Percentiles rank a stretch among this genome's conserved stretches.
Conservation (phyloP, 345 rosid species). For the Limnanthes douglasii region DNA sequence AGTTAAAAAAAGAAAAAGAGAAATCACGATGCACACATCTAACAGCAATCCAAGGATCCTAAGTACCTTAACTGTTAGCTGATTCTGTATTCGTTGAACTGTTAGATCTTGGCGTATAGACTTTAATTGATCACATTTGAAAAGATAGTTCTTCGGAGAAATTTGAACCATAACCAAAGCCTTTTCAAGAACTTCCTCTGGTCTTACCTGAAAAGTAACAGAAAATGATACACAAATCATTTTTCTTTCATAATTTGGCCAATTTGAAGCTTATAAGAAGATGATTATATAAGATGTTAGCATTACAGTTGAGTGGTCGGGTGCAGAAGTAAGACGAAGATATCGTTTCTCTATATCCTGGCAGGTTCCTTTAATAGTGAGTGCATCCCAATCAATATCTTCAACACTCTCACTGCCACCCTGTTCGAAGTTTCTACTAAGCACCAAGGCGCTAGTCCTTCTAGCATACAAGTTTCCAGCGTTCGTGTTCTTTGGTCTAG, state of each 20-base stretch:
- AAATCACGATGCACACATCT: no score
- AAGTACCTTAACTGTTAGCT: conserved; percentile 80
- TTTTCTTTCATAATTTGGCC: conserved; percentile 3
- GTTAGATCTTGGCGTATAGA: conserved; percentile 99
- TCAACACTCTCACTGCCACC: conserved; percentile 84
- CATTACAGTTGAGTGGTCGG: conserved; percentile 86
- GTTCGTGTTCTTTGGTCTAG: conserved; percentile 51
- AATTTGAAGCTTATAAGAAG: conserved; percentile 3
- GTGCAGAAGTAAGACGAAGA: conserved; percentile 98
- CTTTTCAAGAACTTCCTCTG: conserved; percentile 90
- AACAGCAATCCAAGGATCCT: no score
- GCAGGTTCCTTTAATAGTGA: conserved; percentile 90
- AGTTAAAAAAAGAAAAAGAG: no score
- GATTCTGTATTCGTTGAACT: conserved; percentile 81
- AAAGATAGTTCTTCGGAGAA: conserved; percentile 86
- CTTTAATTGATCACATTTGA: conserved; percentile 93
- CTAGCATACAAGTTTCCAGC: conserved; percentile 46
- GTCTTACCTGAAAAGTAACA: conserved; percentile 60
- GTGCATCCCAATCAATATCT: conserved; percentile 98
- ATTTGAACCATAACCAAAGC: conserved; percentile 75
- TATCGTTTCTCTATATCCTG: conserved; percentile 95
- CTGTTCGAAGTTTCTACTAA: conserved; percentile 59
- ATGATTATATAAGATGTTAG: conserved; percentile 11
- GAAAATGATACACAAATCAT: conserved; percentile 2
- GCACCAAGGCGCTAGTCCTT: conserved; percentile 67